Base-by-base conservation (phyloP, 805 yeast genomes). In the Candida ficus region DNA sequence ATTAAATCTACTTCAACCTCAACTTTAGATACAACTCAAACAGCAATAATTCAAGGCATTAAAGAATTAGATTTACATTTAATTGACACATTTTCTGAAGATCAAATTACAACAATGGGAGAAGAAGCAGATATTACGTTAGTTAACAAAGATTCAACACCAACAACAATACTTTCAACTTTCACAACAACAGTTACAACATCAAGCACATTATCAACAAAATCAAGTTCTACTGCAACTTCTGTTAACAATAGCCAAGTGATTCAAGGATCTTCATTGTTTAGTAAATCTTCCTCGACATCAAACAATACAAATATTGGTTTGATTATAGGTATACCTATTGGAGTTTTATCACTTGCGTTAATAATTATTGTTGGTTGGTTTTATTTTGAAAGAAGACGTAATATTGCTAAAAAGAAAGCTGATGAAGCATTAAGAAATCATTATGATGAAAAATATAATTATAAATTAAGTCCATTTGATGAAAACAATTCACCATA, bases 251-350 rank as follows among this genome's bases (percentile, higher is more conserved):
- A 23, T 25, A 27, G 14, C 7, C 30, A 34, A 7, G 43, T 30
- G n/a, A 25, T 25, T 12, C 35, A 30, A 13, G 25, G 35, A 4
- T 18, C 19, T 17, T 30, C 43, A 5, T 10, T 32, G 7, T 36
- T 40, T 14, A 21, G 35, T 11, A 29, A 34, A n/a, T 14, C 35
- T 9, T 14, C 39, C 13, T n/a, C n/a, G n/a, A 27, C 7, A 20
- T 3, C 33, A 7, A 37, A 23, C 8, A 39, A 35, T 19, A 16
- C 48, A 0, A 53, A 47, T 19, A 43, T 53, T 20, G 56, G 53
- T 1, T 26, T 56, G 1, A 49, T 53, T 19, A 46, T 56, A 16
- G 61, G 58, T 11, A 49, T 56, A 6, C 59, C 61, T 0, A 38
- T 56, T 27, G 57, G 53, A 5, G 48, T 53, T 8, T 31, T 55